These are phyloP conservation scores for Eucalyptus camaldulensis DNA, from an alignment of 345 rosid species.

Conservation along the genomic window DNA sequence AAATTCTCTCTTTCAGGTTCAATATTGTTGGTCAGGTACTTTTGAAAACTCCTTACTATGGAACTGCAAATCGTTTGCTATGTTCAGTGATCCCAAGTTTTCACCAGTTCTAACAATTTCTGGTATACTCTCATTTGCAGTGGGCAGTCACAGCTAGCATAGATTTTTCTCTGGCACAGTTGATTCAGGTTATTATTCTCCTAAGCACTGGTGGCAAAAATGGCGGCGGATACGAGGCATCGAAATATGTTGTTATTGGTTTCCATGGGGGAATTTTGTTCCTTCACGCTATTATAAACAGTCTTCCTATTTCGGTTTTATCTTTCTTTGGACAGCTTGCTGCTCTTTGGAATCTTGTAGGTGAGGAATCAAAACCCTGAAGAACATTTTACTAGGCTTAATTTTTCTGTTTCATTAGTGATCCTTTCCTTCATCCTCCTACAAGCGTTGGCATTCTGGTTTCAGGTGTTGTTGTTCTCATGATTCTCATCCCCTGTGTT, in stretches of 20 bases:
- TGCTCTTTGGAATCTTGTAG: conserved; percentile 86
- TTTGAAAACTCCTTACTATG: background rate
- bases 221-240: conserved; percentile 86
- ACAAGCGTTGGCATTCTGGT: background rate
- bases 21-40: conserved; percentile 92
- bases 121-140: conserved; percentile 30
- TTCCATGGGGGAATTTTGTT: conserved; percentile 74
- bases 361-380: conserved; percentile 9
- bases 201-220: conserved; percentile 92
- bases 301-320: conserved; percentile 70
- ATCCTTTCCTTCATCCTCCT: background rate
- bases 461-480: conserved; percentile 70
- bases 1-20: conserved; percentile 55
- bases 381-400: background rate
- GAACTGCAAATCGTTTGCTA: background rate
- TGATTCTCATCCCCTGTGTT: conserved; percentile 70
- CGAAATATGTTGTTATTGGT: conserved; percentile 63
- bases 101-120: background rate
- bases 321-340: conserved; percentile 89
- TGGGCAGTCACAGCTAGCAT: conserved; percentile 80
- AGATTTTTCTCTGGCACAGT: conserved; percentile 58
- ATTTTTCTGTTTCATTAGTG: background rate
- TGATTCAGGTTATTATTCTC: conserved; percentile 65
- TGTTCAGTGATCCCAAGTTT: background rate
- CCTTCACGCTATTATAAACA: conserved; percentile 66